Evolutionary conservation across 106 monocot genomes (phyloP).

Genomic region (Ottelia alismoides): DNA sequence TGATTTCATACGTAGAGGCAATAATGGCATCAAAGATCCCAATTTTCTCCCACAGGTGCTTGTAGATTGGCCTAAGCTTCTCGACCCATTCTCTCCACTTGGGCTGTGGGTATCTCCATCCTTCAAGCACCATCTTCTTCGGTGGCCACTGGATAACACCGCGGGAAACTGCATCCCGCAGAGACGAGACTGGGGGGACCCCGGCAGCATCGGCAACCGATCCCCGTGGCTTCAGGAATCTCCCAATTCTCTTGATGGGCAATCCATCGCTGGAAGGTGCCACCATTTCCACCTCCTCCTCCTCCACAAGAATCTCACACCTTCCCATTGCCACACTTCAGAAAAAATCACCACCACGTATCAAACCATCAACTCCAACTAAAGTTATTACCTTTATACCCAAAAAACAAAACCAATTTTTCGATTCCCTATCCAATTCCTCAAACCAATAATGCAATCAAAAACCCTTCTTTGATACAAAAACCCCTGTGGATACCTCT

Average conservation of each 20-base stretch:
- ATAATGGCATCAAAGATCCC: constrained; percentile 50
- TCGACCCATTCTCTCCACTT: constrained; percentile 54
- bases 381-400: too few species aligned
- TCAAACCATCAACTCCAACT: too few species aligned
- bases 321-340: constrained; percentile 5
- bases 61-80: constrained; percentile 33
- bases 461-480: too few species aligned
- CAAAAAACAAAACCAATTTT: too few species aligned
- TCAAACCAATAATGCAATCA: too few species aligned
- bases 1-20: constrained; percentile 38
- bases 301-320: constrained; percentile 31
- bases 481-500: too few species aligned
- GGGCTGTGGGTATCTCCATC: constrained; percentile 32
- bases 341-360: too few species aligned
- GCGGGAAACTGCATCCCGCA: constrained; percentile 2
- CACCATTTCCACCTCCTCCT: constrained; percentile 46
- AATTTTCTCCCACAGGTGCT: constrained; percentile 37
- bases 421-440: too few species aligned
- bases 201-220: neutral
- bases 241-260: constrained; percentile 32
- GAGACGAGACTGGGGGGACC: constrained; percentile 7
- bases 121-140: constrained; percentile 31
- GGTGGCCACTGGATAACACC: constrained; percentile 6
- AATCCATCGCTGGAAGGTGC: constrained; percentile 8
- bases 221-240: constrained; percentile 33